A percentile compares a stretch with the other conserved stretches of the same genome.
phyloP scores from a whole-genome alignment of 169 alveolate species.

The Plasmodium gonderi region DNA sequence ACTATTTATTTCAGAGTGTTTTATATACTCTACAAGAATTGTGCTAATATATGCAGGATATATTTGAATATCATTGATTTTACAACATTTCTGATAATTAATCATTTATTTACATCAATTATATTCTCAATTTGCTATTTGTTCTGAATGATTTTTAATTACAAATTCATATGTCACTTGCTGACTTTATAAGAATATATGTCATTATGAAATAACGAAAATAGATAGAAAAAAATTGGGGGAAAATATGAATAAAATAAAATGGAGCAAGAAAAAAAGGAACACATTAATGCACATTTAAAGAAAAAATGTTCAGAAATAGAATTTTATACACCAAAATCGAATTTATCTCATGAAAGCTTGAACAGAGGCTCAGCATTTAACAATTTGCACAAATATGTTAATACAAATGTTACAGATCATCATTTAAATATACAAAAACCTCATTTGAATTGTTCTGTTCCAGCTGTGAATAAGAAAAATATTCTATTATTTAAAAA shows the following conservation, averaged over 20 bases:
- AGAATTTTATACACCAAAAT: constrained; percentile 58
- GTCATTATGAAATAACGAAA: background rate
- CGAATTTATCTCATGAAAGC: constrained; percentile 48
- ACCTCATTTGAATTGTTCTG: background rate
- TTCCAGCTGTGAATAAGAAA: background rate
- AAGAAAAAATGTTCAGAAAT: constrained; percentile 26
- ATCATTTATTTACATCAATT: background rate
- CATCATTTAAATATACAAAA: background rate
- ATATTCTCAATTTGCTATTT: too few species aligned
- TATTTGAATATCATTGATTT: background rate
- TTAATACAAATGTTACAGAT: constrained; percentile 6
- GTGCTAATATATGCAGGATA: background rate
- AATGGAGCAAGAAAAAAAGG: constrained; percentile 8
- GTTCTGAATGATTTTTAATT: background rate
- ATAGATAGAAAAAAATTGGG: background rate
- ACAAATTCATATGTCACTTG: background rate
- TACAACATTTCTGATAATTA: background rate
- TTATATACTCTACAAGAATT: background rate
- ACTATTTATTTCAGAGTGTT: background rate
- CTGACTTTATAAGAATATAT: background rate
- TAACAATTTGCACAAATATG: constrained; percentile 37
- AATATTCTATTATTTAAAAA: background rate
- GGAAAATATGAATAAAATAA: background rate
- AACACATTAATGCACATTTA: background rate
- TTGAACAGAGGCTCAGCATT: constrained; percentile 23